Percentiles rank a stretch among this genome's conserved stretches.
Conservation (phyloP, 2,329 filamentous ascomycete genomes). For the Didymella pinodella region DNA sequence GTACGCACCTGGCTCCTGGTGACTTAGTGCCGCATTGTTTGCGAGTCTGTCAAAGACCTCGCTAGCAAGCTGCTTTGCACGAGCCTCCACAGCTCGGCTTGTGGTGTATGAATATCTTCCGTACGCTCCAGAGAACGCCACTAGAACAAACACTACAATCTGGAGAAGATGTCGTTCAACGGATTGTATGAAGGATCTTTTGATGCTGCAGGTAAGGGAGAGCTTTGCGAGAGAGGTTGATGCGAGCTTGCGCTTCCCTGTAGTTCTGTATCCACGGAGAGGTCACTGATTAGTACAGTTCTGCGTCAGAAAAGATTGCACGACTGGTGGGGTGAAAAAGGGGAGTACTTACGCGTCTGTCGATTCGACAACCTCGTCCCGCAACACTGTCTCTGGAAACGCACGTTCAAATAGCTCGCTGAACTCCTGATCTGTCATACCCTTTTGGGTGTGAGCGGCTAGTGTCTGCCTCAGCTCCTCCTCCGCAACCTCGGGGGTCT, state of each 20-base stretch:
- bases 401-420: constrained; percentile 84
- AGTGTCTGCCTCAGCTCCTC: constrained; percentile 79
- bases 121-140: constrained; percentile 62
- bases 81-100: constrained; percentile 70
- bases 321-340: constrained; percentile 31
- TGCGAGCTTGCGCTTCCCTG: constrained; percentile 71
- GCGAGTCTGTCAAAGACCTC: constrained; percentile 85
- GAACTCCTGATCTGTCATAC: constrained; percentile 87
- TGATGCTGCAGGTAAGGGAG: constrained; percentile 83
- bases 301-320: constrained; percentile 39
- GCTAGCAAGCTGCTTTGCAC: constrained; percentile 83
- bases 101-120: constrained; percentile 69
- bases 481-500: constrained; percentile 71
- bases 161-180: constrained; percentile 87
- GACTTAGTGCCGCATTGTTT: constrained; percentile 82
- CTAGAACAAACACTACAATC: constrained; percentile 69
- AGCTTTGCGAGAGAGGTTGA: constrained; percentile 91
- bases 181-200: constrained; percentile 78
- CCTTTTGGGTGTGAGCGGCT: constrained; percentile 77
- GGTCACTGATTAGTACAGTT: constrained; percentile 83
- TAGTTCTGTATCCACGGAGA: constrained; percentile 75
- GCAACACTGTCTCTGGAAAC: constrained; percentile 72
- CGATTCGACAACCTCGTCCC: constrained; percentile 67
- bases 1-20: constrained; percentile 65
- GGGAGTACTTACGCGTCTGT: constrained; percentile 64